Conservation (phyloP, 2,329 filamentous ascomycete species). For the Pochonia chlamydosporia region DNA sequence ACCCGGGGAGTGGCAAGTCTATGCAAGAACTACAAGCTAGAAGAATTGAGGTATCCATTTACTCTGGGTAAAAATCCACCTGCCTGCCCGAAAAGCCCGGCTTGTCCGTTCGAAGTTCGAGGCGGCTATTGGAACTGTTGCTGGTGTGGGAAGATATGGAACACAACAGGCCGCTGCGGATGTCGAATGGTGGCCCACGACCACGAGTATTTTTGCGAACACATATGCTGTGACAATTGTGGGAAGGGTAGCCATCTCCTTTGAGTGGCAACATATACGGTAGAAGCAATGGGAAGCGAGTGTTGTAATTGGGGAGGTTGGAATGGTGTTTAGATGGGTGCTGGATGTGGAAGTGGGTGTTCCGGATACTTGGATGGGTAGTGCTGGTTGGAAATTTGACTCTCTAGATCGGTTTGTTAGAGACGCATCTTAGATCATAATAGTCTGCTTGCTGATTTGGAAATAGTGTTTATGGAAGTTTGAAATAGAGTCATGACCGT, state of each 20-base stretch:
- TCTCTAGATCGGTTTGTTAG: too few species aligned
- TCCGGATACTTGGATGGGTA: too few species aligned
- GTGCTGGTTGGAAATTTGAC: too few species aligned
- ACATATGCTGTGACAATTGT: conserved; percentile 40
- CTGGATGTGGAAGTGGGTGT: too few species aligned
- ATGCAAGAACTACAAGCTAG: conserved; percentile 38
- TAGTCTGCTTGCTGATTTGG: too few species aligned
- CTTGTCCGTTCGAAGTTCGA: conserved; percentile 44
- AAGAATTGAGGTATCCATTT: conserved; percentile 41
- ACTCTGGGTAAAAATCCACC: conserved; percentile 36
- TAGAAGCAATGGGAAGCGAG: too few species aligned
- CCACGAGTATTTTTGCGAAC: conserved; percentile 43
- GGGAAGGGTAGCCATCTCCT: neutral
- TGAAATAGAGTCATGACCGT: neutral
- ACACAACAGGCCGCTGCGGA: conserved; percentile 42
- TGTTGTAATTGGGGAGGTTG: too few species aligned
- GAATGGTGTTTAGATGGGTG: too few species aligned
- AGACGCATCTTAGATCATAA: too few species aligned
- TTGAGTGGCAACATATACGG: neutral
- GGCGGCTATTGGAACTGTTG: conserved; percentile 50
- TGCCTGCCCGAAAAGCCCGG: conserved; percentile 36
- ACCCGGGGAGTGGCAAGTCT: conserved; percentile 25
- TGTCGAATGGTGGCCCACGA: conserved; percentile 48
- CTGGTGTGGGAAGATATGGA: conserved; percentile 50
- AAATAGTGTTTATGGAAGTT: too few species aligned